phyloP scores from a whole-genome alignment of 1,139 yeast species.

The Keqinozyma sinolaborantium region DNA sequence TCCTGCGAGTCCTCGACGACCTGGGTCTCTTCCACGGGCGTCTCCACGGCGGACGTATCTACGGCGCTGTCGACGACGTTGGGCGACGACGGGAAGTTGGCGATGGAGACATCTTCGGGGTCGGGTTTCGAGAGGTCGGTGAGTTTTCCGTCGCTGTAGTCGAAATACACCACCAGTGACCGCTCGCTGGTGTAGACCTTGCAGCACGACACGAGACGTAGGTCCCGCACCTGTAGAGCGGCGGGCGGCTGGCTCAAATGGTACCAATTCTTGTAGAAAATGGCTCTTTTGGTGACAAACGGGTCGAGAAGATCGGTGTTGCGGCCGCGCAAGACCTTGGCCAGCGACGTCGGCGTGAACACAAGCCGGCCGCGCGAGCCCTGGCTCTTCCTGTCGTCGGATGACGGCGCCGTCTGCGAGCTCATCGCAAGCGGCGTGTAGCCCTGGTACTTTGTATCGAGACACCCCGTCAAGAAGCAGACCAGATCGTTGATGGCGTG shows the following conservation, averaged over 20 bases:
- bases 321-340: constrained; percentile 1
- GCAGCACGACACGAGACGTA: neutral
- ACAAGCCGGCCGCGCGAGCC: constrained; percentile 1
- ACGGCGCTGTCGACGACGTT: constrained; percentile 2
- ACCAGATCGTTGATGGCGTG: constrained; percentile 21
- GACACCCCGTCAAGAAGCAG: constrained; percentile 27
- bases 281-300: constrained; percentile 21
- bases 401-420: constrained; percentile 1
- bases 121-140: neutral
- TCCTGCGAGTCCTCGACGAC: constrained; percentile 3
- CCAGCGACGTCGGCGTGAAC: constrained; percentile 1
- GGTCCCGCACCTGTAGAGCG: neutral
- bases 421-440: constrained; percentile 3
- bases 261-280: constrained; percentile 39
- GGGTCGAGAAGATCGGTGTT: constrained; percentile 11
- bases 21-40: constrained; percentile 2
- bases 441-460: constrained; percentile 24
- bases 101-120: neutral
- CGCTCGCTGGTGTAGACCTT: neutral
- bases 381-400: constrained; percentile 1
- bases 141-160: neutral
- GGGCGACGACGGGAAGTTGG: constrained; percentile 7
- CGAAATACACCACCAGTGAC: neutral
- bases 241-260: constrained; percentile 12
- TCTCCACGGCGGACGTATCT: too few relatives aligned